phyloP scores from a whole-genome alignment of 495 filamentous ascomycete genomes.

The Amphirosellinia nigrospora region DNA sequence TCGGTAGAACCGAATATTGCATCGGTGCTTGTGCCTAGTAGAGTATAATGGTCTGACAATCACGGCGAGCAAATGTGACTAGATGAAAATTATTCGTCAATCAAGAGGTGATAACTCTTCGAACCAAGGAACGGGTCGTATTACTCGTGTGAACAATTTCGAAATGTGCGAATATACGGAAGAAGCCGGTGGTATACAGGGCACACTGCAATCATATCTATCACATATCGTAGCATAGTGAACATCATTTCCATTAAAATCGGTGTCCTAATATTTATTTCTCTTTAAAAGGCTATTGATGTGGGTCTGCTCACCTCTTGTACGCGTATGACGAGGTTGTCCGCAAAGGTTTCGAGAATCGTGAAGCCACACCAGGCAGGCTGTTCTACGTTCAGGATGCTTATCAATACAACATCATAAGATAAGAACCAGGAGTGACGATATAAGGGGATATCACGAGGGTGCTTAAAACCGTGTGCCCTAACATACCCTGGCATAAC shows the following conservation, averaged over 20 bases:
- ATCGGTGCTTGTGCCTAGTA: slow-evolving; percentile 10
- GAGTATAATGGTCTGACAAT: slow-evolving; percentile 2
- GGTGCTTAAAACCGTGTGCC: not conserved
- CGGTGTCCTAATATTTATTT: not conserved
- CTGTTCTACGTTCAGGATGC: not conserved
- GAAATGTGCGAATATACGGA: not conserved
- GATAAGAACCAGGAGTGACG: not conserved
- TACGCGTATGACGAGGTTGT: not conserved
- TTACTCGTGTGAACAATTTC: not conserved
- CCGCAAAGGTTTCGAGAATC: not conserved
- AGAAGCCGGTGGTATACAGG: not conserved
- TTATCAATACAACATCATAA: not conserved
- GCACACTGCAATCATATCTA: not conserved
- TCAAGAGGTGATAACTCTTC: not conserved
- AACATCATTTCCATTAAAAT: not conserved
- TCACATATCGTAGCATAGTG: not conserved
- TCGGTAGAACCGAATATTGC: not conserved
- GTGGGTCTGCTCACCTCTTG: not conserved
- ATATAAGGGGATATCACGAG: slow-evolving; percentile 3
- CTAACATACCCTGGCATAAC: not conserved
- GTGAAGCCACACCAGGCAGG: not conserved
- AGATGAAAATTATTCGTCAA: not conserved
- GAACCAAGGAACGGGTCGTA: not conserved
- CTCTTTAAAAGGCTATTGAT: not conserved
- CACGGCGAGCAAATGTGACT: not conserved